Conservation (phyloP, 352 stramenopile genomes). For the Globisporangium apiculatum region DNA sequence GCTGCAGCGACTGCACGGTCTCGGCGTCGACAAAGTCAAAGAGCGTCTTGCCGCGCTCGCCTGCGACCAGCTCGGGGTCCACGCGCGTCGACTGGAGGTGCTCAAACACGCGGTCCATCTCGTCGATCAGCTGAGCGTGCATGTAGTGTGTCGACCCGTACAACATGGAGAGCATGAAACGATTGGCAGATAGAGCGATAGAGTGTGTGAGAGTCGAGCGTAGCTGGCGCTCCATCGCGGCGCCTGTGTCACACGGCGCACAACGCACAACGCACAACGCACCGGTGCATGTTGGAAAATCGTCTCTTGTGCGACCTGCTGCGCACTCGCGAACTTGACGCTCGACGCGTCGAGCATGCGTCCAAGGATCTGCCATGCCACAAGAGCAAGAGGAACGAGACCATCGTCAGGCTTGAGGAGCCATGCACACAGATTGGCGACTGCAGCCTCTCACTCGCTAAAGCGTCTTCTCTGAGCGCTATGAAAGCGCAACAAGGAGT, state of each 20-base stretch:
- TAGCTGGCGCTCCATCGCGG: not conserved
- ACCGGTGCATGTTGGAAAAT: constrained; percentile 60
- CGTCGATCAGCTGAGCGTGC: constrained; percentile 43
- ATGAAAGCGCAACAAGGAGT: not conserved
- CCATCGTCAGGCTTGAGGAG: too few species aligned
- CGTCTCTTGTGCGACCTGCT: constrained; percentile 32
- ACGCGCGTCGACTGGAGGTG: constrained; percentile 43
- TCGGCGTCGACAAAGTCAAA: constrained; percentile 84
- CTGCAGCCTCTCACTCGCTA: not conserved
- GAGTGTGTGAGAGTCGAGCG: not conserved
- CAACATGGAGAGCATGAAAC: not conserved
- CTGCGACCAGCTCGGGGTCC: constrained; percentile 45
- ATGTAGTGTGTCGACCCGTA: not conserved
- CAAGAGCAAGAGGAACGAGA: not conserved
- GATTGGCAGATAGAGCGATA: too few species aligned
- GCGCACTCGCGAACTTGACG: constrained; percentile 49
- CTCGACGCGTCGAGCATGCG: constrained; percentile 59
- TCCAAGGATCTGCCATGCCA: constrained; percentile 32
- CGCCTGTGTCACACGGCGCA: not conserved
- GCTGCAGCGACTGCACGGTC: constrained; percentile 69
- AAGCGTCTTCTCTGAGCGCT: not conserved
- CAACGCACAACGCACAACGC: not conserved
- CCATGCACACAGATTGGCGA: too few species aligned
- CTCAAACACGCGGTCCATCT: constrained; percentile 73
- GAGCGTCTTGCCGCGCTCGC: constrained; percentile 58